Conservation (phyloP, 2,329 filamentous ascomycete genomes). For the Thielaviopsis cerberus region DNA sequence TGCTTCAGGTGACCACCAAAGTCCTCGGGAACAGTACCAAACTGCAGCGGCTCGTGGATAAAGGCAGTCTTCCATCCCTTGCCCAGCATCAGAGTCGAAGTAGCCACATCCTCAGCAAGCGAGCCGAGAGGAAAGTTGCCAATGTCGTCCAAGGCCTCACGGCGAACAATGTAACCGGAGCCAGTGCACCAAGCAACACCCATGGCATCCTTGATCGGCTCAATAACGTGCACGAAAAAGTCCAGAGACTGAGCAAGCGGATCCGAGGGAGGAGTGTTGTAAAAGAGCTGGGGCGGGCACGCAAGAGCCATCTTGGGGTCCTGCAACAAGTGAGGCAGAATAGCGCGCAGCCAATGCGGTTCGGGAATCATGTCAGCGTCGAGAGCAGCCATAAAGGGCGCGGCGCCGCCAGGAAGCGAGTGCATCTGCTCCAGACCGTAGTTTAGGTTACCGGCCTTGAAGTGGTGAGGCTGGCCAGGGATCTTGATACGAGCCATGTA, state of each 20-base stretch:
- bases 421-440: conserved; percentile 34
- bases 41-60: conserved; percentile 40
- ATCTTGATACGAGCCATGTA: conserved; percentile 34
- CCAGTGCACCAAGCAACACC: conserved; percentile 46
- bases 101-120: conserved; percentile 41
- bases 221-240: conserved; percentile 36
- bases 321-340: conserved; percentile 39
- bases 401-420: conserved; percentile 34
- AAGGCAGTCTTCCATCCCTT: conserved; percentile 44
- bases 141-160: conserved; percentile 40
- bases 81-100: conserved; percentile 38
- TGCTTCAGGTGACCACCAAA: conserved; percentile 37
- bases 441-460: conserved; percentile 48
- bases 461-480: conserved; percentile 32
- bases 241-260: conserved; percentile 39
- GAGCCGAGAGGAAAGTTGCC: conserved; percentile 43
- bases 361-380: conserved; percentile 54
- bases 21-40: conserved; percentile 39
- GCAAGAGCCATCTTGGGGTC: conserved; percentile 38
- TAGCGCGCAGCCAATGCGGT: conserved; percentile 37
- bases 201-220: conserved; percentile 31
- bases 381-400: conserved; percentile 40
- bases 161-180: conserved; percentile 41
- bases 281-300: conserved; percentile 44
- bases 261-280: conserved; percentile 40